Percentiles rank a stretch among this genome's conserved stretches.
Evolutionary conservation across 2,329 filamentous ascomycete species (phyloP).

Genomic region (Dactylonectria estremocensis): DNA sequence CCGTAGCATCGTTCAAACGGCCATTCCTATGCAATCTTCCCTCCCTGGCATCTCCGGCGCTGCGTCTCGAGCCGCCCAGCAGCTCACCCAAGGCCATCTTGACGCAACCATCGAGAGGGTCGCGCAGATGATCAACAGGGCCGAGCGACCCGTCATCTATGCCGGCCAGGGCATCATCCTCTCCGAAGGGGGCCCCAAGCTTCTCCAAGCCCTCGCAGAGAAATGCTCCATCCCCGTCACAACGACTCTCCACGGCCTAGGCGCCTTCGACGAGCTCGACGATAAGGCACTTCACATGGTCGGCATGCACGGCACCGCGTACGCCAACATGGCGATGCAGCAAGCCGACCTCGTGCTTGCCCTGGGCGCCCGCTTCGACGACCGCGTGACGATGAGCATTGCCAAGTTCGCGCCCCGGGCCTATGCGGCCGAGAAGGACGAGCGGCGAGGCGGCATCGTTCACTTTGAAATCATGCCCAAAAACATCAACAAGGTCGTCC

Average conservation of each 20-base stretch:
- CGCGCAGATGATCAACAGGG: constrained; percentile 85
- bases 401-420: constrained; percentile 95
- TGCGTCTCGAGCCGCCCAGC: too few species aligned
- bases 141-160: constrained; percentile 96
- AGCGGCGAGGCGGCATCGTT: constrained; percentile 92
- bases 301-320: constrained; percentile 97
- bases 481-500: constrained; percentile 99
- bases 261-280: constrained; percentile 92
- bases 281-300: constrained; percentile 98
- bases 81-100: too few species aligned
- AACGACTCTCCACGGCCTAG: constrained; percentile 94
- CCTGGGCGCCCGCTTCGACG: constrained; percentile 93
- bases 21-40: too few species aligned
- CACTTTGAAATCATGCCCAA: constrained; percentile 99
- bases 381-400: constrained; percentile 89
- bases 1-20: too few species aligned
- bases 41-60: too few species aligned
- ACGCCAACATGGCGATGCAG: constrained; percentile 98
- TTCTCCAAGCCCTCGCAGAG: constrained; percentile 89
- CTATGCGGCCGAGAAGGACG: constrained; percentile 84
- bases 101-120: too few species aligned
- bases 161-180: constrained; percentile 92
- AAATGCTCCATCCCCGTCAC: constrained; percentile 95
- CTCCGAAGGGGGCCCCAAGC: constrained; percentile 81
- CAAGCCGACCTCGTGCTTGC: constrained; percentile 97